Base-by-base conservation (phyloP, 139 green algal genomes). In the Chlorella sorokiniana region DNA sequence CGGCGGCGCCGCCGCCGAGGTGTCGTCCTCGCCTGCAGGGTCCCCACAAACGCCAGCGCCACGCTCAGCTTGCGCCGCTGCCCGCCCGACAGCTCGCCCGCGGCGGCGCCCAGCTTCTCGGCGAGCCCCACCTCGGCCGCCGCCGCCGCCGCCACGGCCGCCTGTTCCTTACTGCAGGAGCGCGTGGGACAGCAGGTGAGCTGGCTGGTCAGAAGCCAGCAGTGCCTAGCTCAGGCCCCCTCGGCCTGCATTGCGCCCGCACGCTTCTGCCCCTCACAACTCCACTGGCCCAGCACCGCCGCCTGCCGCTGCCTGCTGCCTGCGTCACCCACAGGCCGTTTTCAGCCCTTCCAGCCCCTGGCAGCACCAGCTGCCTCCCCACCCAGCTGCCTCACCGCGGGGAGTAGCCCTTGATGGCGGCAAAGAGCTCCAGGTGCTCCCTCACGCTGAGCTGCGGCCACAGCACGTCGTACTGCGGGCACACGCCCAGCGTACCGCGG, bases 401-500 rank as follows among this genome's bases (percentile, higher is more conserved):
- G 10, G 37, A 25, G 27, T 85, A 86, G 5, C 93, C 92, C 69
- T 94, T 94, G 84, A 97, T 92, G 37, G 87, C 85, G 1, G 79
- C 86, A 65, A 92, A 94, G 75, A 97, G 86, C 73, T 84, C 65
- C 86, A 97, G 88, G 85, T 97, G 94, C 89, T 97, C 92, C 31
- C 64, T 41, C 40, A 94, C 94, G 0, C 89, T 95, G n/a, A 98
- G 86, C 42, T 93, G 85, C 1, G 92, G 91, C 93, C 93, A 97
- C 83, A 97, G 89, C 31, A 97, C 90, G 83, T 98, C 94, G 79
- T 94, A 95, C 88, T 98, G 78, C 16, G 94, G 93, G 84, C 94
- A 98, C 20, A 97, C 88, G 11, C 94, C 94, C 48, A 92, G 83
- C 62, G 78, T 73, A 33, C 82, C 73, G 1, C 90, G 73, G 38